phyloP scores from a whole-genome alignment of 139 green algal species.

The Edaphochlamys debaryana region DNA sequence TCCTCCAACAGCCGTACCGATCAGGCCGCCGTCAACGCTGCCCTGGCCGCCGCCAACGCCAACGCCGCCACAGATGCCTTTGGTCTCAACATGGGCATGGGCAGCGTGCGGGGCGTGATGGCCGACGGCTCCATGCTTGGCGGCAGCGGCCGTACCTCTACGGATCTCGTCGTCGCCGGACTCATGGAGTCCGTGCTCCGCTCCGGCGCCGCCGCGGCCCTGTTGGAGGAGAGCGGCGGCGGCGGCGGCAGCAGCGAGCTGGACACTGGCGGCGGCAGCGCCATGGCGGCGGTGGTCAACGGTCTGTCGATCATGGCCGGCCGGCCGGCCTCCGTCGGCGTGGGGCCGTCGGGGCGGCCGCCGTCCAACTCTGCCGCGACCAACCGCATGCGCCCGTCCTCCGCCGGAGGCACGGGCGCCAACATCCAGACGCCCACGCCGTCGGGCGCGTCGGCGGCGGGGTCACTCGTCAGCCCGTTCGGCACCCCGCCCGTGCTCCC shows the following conservation, averaged over 20 bases:
- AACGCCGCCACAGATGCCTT: too few relatives aligned
- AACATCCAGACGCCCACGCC: too few relatives aligned
- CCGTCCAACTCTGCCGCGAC: too few relatives aligned
- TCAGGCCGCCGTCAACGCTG: too few relatives aligned
- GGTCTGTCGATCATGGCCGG: neutral
- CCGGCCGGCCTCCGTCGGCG: too few relatives aligned
- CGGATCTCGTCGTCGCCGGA: slow-evolving; percentile 9
- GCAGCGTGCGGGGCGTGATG: too few relatives aligned
- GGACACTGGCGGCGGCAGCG: neutral
- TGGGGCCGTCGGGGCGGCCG: neutral
- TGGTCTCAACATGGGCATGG: too few relatives aligned
- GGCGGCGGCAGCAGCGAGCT: neutral
- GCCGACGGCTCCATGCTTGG: too few relatives aligned
- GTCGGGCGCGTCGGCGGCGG: neutral
- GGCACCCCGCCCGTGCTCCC: too few relatives aligned
- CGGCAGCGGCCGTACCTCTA: neutral
- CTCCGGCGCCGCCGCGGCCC: slow-evolving; percentile 1
- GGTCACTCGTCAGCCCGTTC: too few relatives aligned
- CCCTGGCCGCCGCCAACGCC: too few relatives aligned
- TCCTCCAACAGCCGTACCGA: neutral
- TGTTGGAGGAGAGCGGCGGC: neutral
- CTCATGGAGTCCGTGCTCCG: slow-evolving; percentile 35
- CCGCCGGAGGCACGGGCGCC: neutral
- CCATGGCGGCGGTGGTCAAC: neutral
- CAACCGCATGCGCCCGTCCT: too few relatives aligned